Percentiles rank a stretch among this genome's conserved stretches.
Conservation (phyloP, 306 rosid species). For the Sophora flavescens region DNA sequence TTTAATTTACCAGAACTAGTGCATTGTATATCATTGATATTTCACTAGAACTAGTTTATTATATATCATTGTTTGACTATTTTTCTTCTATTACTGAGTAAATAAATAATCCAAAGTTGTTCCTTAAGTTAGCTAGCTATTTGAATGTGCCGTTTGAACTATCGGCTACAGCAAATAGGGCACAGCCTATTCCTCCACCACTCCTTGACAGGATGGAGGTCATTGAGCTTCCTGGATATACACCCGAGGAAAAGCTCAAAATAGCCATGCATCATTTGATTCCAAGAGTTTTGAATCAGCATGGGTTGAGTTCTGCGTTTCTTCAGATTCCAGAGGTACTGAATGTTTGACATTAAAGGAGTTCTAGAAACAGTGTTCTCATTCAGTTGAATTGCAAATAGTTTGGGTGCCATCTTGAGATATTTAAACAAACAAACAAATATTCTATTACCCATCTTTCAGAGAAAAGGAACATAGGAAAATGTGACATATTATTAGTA, state of each 20-base stretch:
- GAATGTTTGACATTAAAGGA: conserved; percentile 19
- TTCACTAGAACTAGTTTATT: too few species aligned
- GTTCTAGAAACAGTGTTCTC: conserved; percentile 4
- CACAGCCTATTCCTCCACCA: conserved; percentile 92
- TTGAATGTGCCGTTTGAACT: conserved; percentile 99
- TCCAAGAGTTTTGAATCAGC: conserved; percentile 96
- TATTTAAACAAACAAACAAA: not conserved
- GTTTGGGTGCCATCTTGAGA: conserved; percentile 14
- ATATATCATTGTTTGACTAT: not conserved
- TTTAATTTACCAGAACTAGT: not conserved
- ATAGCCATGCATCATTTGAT: conserved; percentile 93
- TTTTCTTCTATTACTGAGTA: conserved; percentile 21
- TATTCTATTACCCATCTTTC: conserved; percentile 9
- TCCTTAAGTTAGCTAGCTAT: conserved; percentile 83
- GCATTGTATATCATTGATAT: not conserved
- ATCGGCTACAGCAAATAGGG: conserved; percentile 96
- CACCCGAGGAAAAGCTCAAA: conserved; percentile 93
- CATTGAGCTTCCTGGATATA: conserved; percentile 97
- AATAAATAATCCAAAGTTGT: conserved; percentile 34
- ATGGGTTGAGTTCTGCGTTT: conserved; percentile 84
- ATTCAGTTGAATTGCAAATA: conserved; percentile 31
- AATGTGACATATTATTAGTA: conserved; percentile 13
- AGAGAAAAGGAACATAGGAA: conserved; percentile 25
- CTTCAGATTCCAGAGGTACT: conserved; percentile 96
- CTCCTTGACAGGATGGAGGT: conserved; percentile 99